Percentiles rank a stretch among this genome's conserved stretches.
Conservation (phyloP, 257 asterid species). For the Salvia rosmarinus region DNA sequence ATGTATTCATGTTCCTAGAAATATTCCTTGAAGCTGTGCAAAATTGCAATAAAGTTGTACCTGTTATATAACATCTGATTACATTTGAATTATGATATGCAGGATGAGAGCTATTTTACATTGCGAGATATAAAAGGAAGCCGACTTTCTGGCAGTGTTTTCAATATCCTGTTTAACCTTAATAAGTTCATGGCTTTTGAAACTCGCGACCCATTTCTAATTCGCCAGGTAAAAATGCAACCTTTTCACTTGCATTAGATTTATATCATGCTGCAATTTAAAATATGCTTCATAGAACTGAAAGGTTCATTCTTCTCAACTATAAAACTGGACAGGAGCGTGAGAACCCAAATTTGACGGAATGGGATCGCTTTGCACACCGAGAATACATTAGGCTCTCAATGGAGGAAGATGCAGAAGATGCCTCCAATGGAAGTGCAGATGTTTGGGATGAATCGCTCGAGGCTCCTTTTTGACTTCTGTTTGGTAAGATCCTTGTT, state of each 20-base stretch:
- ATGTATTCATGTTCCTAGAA: constrained; percentile 2
- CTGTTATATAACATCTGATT: constrained; percentile 22
- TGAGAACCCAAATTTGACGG: constrained; percentile 95
- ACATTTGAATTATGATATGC: constrained; percentile 38
- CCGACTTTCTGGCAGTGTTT: constrained; percentile 88
- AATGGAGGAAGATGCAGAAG: constrained; percentile 99
- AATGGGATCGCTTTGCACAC: constrained; percentile 99
- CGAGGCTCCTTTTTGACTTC: constrained; percentile 95
- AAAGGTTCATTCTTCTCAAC: constrained; percentile 23
- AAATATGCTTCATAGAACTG: constrained; percentile 21
- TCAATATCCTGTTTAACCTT: constrained; percentile 94
- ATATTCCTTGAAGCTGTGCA: constrained; percentile 16
- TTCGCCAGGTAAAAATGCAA: constrained; percentile 80
- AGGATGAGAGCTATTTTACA: constrained; percentile 84
- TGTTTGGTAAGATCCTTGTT: constrained; percentile 49
- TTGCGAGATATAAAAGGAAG: constrained; percentile 84
- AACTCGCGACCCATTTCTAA: constrained; percentile 96
- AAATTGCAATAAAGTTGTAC: not conserved
- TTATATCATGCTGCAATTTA: constrained; percentile 7
- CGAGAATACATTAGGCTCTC: constrained; percentile 98
- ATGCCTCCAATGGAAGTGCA: constrained; percentile 99
- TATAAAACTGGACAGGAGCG: constrained; percentile 72
- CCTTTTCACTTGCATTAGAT: constrained; percentile 7
- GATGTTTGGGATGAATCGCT: constrained; percentile 99
- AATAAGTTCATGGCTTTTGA: constrained; percentile 99